phyloP scores from a whole-genome alignment of 495 filamentous ascomycete genomes.

The Aspergillus incahuasiensis region DNA sequence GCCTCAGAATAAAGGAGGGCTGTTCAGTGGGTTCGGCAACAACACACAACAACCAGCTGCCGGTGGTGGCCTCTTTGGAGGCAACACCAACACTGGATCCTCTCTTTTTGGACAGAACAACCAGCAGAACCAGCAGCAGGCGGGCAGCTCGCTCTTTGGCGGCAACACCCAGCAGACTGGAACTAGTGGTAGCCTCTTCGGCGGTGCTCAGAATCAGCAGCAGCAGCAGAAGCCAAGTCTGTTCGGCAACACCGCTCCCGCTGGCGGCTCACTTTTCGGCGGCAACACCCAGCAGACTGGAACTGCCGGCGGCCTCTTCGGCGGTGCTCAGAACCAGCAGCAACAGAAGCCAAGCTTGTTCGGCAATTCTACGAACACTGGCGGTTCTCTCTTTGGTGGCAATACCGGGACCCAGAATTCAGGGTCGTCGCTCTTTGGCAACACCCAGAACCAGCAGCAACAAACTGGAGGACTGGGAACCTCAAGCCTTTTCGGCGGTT shows the following conservation, averaged over 20 bases:
- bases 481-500: slow-evolving; percentile 59
- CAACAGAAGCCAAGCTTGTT: slow-evolving; percentile 34
- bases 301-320: slow-evolving; percentile 47
- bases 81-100: slow-evolving; percentile 25
- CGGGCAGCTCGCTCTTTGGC: slow-evolving; percentile 45
- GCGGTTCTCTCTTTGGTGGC: slow-evolving; percentile 47
- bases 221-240: slow-evolving; percentile 37
- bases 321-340: slow-evolving; percentile 34
- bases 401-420: slow-evolving; percentile 31
- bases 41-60: slow-evolving; percentile 36
- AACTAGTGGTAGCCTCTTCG: slow-evolving; percentile 26
- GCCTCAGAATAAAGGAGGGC: slow-evolving; percentile 33
- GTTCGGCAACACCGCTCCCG: slow-evolving; percentile 26
- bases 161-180: slow-evolving; percentile 29
- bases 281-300: slow-evolving; percentile 25
- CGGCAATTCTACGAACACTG: slow-evolving; percentile 22
- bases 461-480: slow-evolving; percentile 37
- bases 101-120: slow-evolving; percentile 40
- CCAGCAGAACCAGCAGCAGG: slow-evolving; percentile 34
- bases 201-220: slow-evolving; percentile 30
- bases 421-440: slow-evolving; percentile 57
- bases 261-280: slow-evolving; percentile 15
- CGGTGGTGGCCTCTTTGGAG: slow-evolving; percentile 42
- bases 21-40: slow-evolving; percentile 39
- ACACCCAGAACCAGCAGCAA: slow-evolving; percentile 59